A percentile compares a stretch with the other conserved stretches of the same genome.
phyloP scores from a whole-genome alignment of 2,329 filamentous ascomycete genomes.

The Epichloe coenophiala region DNA sequence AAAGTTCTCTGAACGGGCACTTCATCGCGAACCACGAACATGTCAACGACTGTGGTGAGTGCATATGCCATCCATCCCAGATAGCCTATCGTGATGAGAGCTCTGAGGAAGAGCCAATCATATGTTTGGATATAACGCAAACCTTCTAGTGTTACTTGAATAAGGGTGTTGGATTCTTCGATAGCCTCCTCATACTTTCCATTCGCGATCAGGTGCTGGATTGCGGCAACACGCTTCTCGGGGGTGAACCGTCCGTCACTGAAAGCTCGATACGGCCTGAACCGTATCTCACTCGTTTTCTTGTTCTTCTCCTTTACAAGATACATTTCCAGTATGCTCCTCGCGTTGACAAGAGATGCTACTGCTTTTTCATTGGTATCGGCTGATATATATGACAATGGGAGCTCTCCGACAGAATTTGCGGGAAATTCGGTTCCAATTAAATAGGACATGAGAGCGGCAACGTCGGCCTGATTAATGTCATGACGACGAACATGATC shows the following conservation, averaged over 20 bases:
- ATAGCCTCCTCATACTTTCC: constrained; percentile 67
- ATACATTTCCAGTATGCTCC: constrained; percentile 89
- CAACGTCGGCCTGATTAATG: constrained; percentile 86
- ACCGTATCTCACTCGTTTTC: constrained; percentile 59
- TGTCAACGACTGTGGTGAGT: constrained; percentile 72
- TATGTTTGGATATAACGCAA: constrained; percentile 93
- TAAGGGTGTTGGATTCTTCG: constrained; percentile 59
- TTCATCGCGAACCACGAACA: constrained; percentile 15
- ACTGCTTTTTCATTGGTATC: constrained; percentile 64
- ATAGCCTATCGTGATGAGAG: constrained; percentile 80
- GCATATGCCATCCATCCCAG: constrained; percentile 93
- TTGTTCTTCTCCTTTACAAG: constrained; percentile 84
- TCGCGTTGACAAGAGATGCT: constrained; percentile 72
- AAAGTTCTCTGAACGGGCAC: constrained; percentile 49
- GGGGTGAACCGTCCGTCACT: constrained; percentile 47
- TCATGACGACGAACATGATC: constrained; percentile 74
- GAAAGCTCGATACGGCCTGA: constrained; percentile 61
- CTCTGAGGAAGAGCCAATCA: constrained; percentile 90
- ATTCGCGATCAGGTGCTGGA: constrained; percentile 52
- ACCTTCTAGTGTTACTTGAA: constrained; percentile 65
- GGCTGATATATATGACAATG: constrained; percentile 67
- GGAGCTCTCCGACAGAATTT: constrained; percentile 90
- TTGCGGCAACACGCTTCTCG: constrained; percentile 52
- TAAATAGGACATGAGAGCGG: constrained; percentile 89
- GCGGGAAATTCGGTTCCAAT: constrained; percentile 80